Evolutionary conservation across 768 basidiomycete species (phyloP).

Genomic region (Lactifluus piperatus): DNA sequence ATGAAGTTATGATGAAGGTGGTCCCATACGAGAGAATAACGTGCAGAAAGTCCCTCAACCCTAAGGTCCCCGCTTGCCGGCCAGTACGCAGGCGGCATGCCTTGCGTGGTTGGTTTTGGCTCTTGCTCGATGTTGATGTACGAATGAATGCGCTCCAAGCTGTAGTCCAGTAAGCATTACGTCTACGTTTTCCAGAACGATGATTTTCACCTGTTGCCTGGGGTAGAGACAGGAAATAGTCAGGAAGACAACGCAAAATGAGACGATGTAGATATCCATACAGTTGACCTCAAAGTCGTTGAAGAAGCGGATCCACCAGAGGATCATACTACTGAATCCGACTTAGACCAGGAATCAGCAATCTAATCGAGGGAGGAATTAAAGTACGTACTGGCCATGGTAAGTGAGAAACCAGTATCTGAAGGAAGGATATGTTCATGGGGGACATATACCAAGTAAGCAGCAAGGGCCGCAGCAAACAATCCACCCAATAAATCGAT

Average conservation of each 20-base stretch:
- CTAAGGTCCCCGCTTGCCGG: slow-evolving; percentile 47
- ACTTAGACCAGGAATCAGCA: slow-evolving; percentile 25
- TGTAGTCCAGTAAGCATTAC: slow-evolving; percentile 18
- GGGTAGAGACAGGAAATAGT: not conserved
- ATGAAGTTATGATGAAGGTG: slow-evolving; percentile 37
- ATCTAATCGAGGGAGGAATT: not conserved
- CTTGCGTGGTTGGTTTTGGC: slow-evolving; percentile 30
- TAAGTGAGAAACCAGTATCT: slow-evolving; percentile 33
- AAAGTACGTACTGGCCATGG: slow-evolving; percentile 32
- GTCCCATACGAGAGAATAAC: slow-evolving; percentile 32
- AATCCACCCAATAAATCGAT: slow-evolving; percentile 51
- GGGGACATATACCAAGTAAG: slow-evolving; percentile 41
- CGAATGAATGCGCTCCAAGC: slow-evolving; percentile 43
- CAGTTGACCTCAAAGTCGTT: slow-evolving; percentile 42
- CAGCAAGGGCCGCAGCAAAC: slow-evolving; percentile 41
- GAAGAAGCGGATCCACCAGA: slow-evolving; percentile 39
- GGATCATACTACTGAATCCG: slow-evolving; percentile 46
- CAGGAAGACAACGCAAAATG: not conserved
- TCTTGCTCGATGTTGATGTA: slow-evolving; percentile 54
- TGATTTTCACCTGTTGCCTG: slow-evolving; percentile 25
- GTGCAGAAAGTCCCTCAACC: slow-evolving; percentile 44
- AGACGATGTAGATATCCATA: slow-evolving; percentile 15
- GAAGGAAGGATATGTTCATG: slow-evolving; percentile 29
- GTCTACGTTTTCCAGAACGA: not conserved
- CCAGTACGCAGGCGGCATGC: slow-evolving; percentile 57